These are phyloP conservation scores for Populus davidiana DNA, from an alignment of 345 rosid species.

Conservation along the genomic window DNA sequence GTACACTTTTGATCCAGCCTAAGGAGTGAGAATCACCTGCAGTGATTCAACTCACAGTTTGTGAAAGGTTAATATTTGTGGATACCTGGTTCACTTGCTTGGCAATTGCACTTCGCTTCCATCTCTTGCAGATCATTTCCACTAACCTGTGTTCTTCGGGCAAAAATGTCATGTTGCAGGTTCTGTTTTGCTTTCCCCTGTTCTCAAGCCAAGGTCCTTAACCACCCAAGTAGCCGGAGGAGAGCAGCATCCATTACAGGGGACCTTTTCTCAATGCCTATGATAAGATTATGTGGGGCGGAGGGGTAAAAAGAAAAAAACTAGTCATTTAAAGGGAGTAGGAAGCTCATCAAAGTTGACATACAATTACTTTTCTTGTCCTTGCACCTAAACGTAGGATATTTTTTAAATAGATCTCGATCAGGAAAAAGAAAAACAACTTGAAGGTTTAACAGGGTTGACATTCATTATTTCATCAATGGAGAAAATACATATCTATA, in stretches of 20 bases:
- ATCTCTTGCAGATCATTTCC: not conserved
- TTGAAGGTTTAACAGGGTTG: not conserved
- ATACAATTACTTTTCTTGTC: not conserved
- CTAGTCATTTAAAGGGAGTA: not conserved
- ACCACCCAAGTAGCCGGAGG: slow-evolving; percentile 70
- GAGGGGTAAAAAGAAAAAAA: not conserved
- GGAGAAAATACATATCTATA: not conserved
- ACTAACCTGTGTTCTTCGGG: not conserved
- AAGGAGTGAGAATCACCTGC: not conserved
- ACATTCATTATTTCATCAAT: not conserved
- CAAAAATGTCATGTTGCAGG: not conserved
- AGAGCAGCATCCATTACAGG: slow-evolving; percentile 62
- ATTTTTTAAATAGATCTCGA: no score
- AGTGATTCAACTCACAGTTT: not conserved
- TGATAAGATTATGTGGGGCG: not conserved
- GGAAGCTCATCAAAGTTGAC: not conserved
- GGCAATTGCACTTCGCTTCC: not conserved
- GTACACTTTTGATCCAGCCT: slow-evolving; percentile 1
- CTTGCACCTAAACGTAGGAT: not conserved
- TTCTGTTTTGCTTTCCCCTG: not conserved
- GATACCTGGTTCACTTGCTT: not conserved
- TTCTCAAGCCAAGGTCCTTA: slow-evolving; percentile 66
- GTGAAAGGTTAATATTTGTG: not conserved
- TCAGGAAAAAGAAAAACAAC: not conserved
- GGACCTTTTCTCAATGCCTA: slow-evolving; percentile 81